Base-by-base conservation (phyloP, 495 filamentous ascomycete genomes). In the Aspergillus haitiensis region DNA sequence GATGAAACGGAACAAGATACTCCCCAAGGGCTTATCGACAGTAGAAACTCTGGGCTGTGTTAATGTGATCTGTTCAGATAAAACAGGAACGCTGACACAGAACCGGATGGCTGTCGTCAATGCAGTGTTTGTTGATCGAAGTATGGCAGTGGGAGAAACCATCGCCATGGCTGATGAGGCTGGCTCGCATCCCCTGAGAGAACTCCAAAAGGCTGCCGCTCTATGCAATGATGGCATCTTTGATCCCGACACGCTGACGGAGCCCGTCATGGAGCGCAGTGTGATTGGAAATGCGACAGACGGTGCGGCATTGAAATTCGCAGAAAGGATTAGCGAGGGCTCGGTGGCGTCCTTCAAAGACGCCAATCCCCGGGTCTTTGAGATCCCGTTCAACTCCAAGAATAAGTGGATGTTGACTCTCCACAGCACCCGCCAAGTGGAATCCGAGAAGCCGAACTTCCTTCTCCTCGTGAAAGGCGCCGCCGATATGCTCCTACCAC, bases 281-380 rank as follows among this genome's bases (percentile, higher is more conserved):
- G 81, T 90, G 46, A 82, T 84, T 59, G 89, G 88, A 31, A 87
- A 91, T 64, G 86, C 88, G 5, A 91, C 89, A 0, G 88, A 91
- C 69, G 81, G 84, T 52, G 87, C 89, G 7, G 79, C 90, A 32
- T 71, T 92, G 15, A 80, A 87, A 35, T 84, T 90, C 50, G 81
- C 85, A 0, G 87, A 90, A 65, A 74, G 72, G 10, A 83, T 4
- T 70, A 79, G 11, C 70, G 74, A 15, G 67, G 76, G 39, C 57
- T 72, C 4, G 59, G 56, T 11, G 47, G 57, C 15, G 87, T 82
- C 78, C 40, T 77, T 83, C 7, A 88, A 84, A 68, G 82, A 89
- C 6, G n/a, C 5, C 2, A 9, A 47, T 18, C 44, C 44, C 2
- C 44, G 44, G 2, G 15, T 47, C 44, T 47, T 47, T 16, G 27